Conservation (phyloP, 495 filamentous ascomycete species). For the Penicillium pancosmium region DNA sequence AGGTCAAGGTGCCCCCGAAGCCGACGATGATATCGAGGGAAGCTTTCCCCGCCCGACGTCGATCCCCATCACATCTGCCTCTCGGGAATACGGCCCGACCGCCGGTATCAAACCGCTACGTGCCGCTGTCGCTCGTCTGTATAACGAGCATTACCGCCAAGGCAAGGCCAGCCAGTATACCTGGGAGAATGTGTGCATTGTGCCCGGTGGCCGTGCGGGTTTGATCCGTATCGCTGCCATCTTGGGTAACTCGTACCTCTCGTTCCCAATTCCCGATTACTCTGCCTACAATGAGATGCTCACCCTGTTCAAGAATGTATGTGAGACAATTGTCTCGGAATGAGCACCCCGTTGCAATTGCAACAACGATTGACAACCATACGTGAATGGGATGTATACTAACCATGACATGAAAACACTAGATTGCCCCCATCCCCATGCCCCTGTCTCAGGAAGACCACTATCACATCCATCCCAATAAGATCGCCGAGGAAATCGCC, state of each 20-base stretch:
- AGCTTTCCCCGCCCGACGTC: slow-evolving; percentile 84
- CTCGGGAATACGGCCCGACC: slow-evolving; percentile 90
- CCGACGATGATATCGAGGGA: slow-evolving; percentile 88
- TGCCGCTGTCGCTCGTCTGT: slow-evolving; percentile 86
- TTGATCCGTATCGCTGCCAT: slow-evolving; percentile 94
- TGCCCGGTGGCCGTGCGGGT: slow-evolving; percentile 89
- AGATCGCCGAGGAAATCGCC: slow-evolving; percentile 88
- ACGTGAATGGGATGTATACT: not conserved
- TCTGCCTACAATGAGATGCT: slow-evolving; percentile 96
- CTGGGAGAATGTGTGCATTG: slow-evolving; percentile 99
- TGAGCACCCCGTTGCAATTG: no score
- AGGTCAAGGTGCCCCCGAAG: slow-evolving; percentile 93
- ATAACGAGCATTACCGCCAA: slow-evolving; percentile 89
- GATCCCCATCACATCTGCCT: slow-evolving; percentile 73
- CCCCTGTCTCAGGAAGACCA: slow-evolving; percentile 80
- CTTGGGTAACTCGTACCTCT: slow-evolving; percentile 86
- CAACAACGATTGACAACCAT: no score
- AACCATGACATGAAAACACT: slow-evolving; percentile 9
- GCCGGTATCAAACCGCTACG: slow-evolving; percentile 90
- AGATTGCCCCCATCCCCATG: slow-evolving; percentile 90
- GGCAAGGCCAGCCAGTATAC: slow-evolving; percentile 89
- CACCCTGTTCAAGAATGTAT: slow-evolving; percentile 82
- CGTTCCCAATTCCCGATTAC: slow-evolving; percentile 80
- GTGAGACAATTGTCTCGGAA: slow-evolving; percentile 17
- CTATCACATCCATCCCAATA: slow-evolving; percentile 90